phyloP scores from a whole-genome alignment of 306 rosid species.

The Hippophae rhamnoides region DNA sequence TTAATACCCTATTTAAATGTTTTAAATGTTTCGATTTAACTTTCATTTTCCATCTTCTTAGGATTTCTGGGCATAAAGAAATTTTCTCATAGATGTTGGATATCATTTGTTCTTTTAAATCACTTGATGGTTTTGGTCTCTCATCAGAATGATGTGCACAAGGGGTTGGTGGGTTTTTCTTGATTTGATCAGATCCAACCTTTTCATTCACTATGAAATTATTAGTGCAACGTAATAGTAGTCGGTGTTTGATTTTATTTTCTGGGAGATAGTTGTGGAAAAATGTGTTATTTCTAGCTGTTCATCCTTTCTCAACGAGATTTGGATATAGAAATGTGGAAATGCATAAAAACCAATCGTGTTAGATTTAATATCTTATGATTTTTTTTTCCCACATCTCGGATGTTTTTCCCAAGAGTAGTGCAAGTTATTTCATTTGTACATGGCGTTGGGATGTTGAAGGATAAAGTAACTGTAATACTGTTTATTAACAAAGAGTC shows the following conservation, averaged over 20 bases:
- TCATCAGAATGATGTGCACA: background rate
- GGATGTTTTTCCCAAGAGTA: too few relatives aligned
- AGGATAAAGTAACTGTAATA: too few relatives aligned
- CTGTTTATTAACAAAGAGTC: too few relatives aligned
- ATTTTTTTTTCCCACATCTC: too few relatives aligned
- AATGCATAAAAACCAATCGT: too few relatives aligned
- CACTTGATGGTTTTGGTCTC: background rate
- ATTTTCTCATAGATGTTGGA: conserved; percentile 3
- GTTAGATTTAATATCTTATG: too few relatives aligned
- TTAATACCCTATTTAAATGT: conserved; percentile 13
- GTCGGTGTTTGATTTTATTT: background rate
- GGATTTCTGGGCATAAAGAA: background rate
- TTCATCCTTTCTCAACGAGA: too few relatives aligned
- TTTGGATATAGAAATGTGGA: too few relatives aligned
- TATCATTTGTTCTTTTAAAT: background rate
- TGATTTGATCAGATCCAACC: background rate
- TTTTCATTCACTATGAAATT: background rate
- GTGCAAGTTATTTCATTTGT: too few relatives aligned
- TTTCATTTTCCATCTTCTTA: background rate
- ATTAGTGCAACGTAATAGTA: conserved; percentile 2
- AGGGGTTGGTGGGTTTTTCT: background rate
- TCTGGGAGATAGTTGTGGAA: background rate
- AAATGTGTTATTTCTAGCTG: background rate
- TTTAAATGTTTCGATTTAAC: background rate
- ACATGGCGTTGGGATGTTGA: too few relatives aligned